These are phyloP conservation scores for Umbelopsis vinacea DNA, from an alignment of 192 early-diverging fungal genomes.

Conservation along the genomic window DNA sequence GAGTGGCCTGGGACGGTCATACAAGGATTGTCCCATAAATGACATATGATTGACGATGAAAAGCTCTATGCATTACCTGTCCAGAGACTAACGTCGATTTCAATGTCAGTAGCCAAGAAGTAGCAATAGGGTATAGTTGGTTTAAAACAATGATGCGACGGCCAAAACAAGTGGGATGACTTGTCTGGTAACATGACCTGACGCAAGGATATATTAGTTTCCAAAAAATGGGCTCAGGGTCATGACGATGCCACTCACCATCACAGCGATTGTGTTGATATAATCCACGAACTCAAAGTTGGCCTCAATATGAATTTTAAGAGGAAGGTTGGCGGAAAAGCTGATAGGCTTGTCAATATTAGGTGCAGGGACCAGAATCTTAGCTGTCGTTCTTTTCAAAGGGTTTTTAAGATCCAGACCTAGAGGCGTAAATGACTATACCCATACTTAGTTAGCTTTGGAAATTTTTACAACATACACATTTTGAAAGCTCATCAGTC, in stretches of 20 bases:
- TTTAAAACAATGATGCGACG: constrained; percentile 26
- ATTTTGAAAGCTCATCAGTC: background rate
- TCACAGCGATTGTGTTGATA: constrained; percentile 30
- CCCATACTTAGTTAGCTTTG: background rate
- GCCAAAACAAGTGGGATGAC: constrained; percentile 33
- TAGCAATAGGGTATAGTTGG: constrained; percentile 37
- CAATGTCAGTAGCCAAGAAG: constrained; percentile 24
- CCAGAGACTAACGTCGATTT: constrained; percentile 26
- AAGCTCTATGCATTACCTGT: constrained; percentile 23
- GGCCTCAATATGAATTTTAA: constrained; percentile 31
- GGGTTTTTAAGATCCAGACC: constrained; percentile 31
- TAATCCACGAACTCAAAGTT: constrained; percentile 25
- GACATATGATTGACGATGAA: background rate
- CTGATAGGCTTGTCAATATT: constrained; percentile 34
- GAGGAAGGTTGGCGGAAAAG: constrained; percentile 26
- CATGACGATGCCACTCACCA: background rate
- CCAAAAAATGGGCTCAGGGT: background rate
- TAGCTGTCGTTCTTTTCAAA: constrained; percentile 28
- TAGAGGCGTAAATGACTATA: constrained; percentile 35
- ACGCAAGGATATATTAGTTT: background rate
- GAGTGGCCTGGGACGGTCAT: too few relatives aligned
- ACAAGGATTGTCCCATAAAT: background rate
- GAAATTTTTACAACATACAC: background rate
- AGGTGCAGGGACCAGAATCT: constrained; percentile 26
- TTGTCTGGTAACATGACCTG: constrained; percentile 35